Conservation (phyloP, 441 rosid species). For the Daphne laureola region DNA sequence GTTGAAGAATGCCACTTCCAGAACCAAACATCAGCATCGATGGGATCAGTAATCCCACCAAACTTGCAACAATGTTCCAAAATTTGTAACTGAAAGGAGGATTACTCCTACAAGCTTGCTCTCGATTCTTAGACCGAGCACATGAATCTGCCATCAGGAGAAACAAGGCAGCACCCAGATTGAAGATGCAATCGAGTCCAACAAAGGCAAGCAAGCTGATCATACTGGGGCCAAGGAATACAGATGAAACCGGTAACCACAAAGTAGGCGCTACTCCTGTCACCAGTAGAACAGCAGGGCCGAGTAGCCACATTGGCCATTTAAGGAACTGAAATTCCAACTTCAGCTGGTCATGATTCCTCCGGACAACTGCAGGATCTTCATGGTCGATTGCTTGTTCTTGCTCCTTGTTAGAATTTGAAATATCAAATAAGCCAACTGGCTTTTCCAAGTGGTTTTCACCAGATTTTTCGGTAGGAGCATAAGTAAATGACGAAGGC, state of each 20-base stretch:
- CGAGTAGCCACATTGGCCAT: conserved; percentile 86
- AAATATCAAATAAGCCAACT: conserved; percentile 44
- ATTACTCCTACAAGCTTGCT: conserved; percentile 35
- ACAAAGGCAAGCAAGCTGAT: conserved; percentile 83
- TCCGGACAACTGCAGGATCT: conserved; percentile 18
- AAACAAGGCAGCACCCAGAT: conserved; percentile 75
- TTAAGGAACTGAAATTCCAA: conserved; percentile 49
- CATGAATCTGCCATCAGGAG: conserved; percentile 85
- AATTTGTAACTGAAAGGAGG: conserved; percentile 79
- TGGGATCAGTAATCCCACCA: conserved; percentile 60
- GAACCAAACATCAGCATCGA: conserved; percentile 45
- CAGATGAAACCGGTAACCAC: conserved; percentile 82
- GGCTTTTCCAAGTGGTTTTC: conserved; percentile 38
- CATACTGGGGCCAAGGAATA: conserved; percentile 69
- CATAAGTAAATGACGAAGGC: conserved; percentile 38
- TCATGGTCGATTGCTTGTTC: conserved; percentile 16
- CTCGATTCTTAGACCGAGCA: conserved; percentile 38
- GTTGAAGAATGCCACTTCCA: conserved; percentile 58
- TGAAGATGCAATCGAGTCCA: conserved; percentile 82
- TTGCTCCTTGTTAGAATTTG: conserved; percentile 32
- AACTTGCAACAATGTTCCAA: conserved; percentile 64
- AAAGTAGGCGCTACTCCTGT: conserved; percentile 89
- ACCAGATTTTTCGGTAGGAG: conserved; percentile 38
- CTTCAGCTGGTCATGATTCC: conserved; percentile 15
- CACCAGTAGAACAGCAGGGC: conserved; percentile 68